These are phyloP conservation scores for Macrocystidia cucumis DNA, from an alignment of 1,284 basidiomycete species.

Conservation along the genomic window DNA sequence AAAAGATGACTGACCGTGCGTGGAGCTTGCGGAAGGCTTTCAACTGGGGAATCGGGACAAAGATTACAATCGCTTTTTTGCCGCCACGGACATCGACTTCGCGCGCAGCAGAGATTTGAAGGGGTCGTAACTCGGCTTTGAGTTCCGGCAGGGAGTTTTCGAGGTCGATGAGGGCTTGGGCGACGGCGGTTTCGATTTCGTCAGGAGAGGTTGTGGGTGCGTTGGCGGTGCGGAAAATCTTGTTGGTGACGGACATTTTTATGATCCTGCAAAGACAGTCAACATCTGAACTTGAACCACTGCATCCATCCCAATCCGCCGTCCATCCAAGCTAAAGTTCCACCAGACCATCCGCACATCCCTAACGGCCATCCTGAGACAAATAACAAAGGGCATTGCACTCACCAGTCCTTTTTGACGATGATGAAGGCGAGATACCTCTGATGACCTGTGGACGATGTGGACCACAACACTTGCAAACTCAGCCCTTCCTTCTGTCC, in stretches of 20 bases:
- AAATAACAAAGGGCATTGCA: constrained; percentile 18
- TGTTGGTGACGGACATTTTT: constrained; percentile 71
- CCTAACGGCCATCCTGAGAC: constrained; percentile 12
- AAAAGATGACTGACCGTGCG: constrained; percentile 66
- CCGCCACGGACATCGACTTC: constrained; percentile 99
- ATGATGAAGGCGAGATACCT: constrained; percentile 26
- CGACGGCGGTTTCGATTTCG: constrained; percentile 90
- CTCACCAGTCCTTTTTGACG: constrained; percentile 39
- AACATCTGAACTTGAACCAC: constrained; percentile 33
- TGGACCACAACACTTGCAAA: constrained; percentile 29
- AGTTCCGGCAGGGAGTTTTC: constrained; percentile 98
- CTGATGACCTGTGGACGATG: constrained; percentile 18
- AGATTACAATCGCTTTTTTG: constrained; percentile 99
- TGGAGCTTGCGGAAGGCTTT: constrained; percentile 99
- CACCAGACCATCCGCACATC: constrained; percentile 13
- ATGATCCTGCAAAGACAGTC: constrained; percentile 31
- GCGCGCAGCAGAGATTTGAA: constrained; percentile 97
- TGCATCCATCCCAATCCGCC: constrained; percentile 33
- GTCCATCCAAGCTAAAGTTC: constrained; percentile 14
- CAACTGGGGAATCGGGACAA: constrained; percentile 95
- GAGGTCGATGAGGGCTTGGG: constrained; percentile 95
- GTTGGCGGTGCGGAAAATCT: constrained; percentile 95
- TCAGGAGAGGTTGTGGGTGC: constrained; percentile 86
- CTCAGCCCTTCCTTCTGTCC: too few species aligned
- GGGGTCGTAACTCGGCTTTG: constrained; percentile 90